These are phyloP conservation scores for Hypoxylon sp. DNA, from an alignment of 2,329 filamentous ascomycete species.

Conservation along the genomic window DNA sequence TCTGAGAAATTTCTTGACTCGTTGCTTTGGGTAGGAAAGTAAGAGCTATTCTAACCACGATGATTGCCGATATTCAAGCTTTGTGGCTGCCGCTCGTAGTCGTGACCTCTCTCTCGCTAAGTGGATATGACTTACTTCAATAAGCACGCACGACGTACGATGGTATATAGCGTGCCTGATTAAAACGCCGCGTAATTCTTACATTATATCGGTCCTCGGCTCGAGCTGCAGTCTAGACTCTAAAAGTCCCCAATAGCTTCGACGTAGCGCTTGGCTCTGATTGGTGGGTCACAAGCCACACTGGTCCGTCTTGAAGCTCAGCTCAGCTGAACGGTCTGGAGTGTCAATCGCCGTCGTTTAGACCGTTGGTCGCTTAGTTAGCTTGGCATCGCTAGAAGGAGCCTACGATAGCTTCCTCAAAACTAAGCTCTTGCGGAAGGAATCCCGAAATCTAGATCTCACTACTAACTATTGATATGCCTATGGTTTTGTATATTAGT, in stretches of 20 bases:
- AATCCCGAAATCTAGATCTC: too few relatives aligned
- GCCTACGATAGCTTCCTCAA: too few relatives aligned
- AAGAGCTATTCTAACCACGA: not conserved
- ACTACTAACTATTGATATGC: too few relatives aligned
- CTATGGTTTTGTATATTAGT: too few relatives aligned
- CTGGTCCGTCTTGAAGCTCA: not conserved
- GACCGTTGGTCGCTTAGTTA: not conserved
- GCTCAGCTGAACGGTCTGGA: not conserved
- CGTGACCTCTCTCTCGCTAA: not conserved
- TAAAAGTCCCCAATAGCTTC: not conserved
- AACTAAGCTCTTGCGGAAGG: too few relatives aligned
- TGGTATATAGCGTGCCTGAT: too few relatives aligned
- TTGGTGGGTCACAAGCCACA: slow-evolving; percentile 2
- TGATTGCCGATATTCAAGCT: not conserved
- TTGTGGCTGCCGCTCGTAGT: not conserved
- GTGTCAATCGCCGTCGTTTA: not conserved
- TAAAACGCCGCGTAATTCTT: not conserved
- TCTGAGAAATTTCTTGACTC: not conserved
- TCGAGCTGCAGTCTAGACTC: not conserved
- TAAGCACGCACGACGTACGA: too few relatives aligned
- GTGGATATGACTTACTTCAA: not conserved
- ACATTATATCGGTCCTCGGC: not conserved
- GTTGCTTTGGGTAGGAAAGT: not conserved
- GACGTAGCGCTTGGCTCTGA: not conserved
- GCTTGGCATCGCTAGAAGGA: not conserved